Evolutionary conservation across 2,329 filamentous ascomycete species (phyloP), one percentile per base, ranked within the genome.

Genomic region (Aspergillus uvarum): DNA sequence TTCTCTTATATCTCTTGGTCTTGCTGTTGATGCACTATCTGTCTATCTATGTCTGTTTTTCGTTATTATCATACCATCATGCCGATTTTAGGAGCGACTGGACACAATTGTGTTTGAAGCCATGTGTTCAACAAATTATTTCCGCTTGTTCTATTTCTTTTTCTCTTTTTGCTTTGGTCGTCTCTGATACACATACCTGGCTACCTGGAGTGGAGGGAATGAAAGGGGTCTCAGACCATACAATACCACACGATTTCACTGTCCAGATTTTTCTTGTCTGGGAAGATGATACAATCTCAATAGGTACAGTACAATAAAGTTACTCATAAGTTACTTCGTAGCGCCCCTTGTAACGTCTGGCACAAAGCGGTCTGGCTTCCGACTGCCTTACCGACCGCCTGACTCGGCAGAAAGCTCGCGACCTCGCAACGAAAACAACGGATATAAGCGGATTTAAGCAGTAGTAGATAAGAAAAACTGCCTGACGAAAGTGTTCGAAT

Each of bases 1-100:
- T 54, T 35, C 35, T 32, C 35, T 29, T 58, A 48, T 56, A 47
- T 55, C 44, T 59, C 60, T 63, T 60, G 59, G 53, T 51, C 53
- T 57, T 63, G 51, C 47, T 52, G 22, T 49, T 47, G 47, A 61
- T 51, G 19, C 51, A 38, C 26, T 35, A 26, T 49, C 21, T 22
- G 14, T 47, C 7, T 53, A 47, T 32, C 21, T 31, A 22, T 19
- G n/a, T 51, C 47, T 42, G 52, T 42, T 7, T 14, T n/a, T 52
- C 47, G 31, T 29, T 54, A 22, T 22, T 29, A 58, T 47, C 58
- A 51, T 56, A 62, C 52, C 22, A 16, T 52, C 21, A 44, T 19
- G 38, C 38, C 16, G 5, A 12, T 16, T 44, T 16, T 44, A 16
- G 16, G 38, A 44, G 38, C 38, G 38, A 44, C 16, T 19, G 38